Evolutionary conservation across 495 filamentous ascomycete species (phyloP), one percentile per base, ranked within the genome.

Genomic region (Penicillium paradoxum): DNA sequence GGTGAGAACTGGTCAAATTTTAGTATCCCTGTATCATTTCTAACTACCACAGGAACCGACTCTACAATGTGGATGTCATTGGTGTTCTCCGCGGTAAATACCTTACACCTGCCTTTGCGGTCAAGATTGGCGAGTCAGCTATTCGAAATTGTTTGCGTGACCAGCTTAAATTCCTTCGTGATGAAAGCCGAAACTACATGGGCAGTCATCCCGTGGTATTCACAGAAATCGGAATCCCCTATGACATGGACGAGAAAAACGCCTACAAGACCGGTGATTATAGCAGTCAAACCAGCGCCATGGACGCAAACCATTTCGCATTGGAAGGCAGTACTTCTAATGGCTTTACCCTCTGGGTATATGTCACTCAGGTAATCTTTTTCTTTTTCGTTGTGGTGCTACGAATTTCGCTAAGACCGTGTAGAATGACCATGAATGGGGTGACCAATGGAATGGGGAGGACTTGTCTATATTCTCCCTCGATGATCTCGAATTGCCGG

Each of bases 231-330:
- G 93, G 93, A 21, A 96, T 97, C 54, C 93, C 93, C 0, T 99
- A 96, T 63, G 95, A 99, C 67, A 99, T 99, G 93, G 91, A 99
- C 62, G 82, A 95, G 51, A 88, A 96, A 69, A 72, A 90, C 56
- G 93, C 93, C 1, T 99, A 99, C 68, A 87, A 88, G 65, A 95
- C 91, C n/a, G 93, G 93, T 3, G 87, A 99, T 60, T 99, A 95
- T 63, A 85, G 88, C 48, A 96, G 89, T 56, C 93, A 98, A 61
- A 88, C 85, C 27, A 84, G 87, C 10, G 95, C 93, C 17, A 90
- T 97, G 87, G 93, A 98, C 75, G 93, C 93, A 24, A 97, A 97
- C 61, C 89, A 96, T 62, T 98, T 86, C 70, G 93, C 89, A 0
- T 69, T 97, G 0, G 93, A 98, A 70, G 89, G 86, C 6, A 83